A percentile compares a stretch with the other conserved stretches of the same genome.
phyloP scores from a whole-genome alignment of 1,284 basidiomycete species.

The Neolentinus lepideus region DNA sequence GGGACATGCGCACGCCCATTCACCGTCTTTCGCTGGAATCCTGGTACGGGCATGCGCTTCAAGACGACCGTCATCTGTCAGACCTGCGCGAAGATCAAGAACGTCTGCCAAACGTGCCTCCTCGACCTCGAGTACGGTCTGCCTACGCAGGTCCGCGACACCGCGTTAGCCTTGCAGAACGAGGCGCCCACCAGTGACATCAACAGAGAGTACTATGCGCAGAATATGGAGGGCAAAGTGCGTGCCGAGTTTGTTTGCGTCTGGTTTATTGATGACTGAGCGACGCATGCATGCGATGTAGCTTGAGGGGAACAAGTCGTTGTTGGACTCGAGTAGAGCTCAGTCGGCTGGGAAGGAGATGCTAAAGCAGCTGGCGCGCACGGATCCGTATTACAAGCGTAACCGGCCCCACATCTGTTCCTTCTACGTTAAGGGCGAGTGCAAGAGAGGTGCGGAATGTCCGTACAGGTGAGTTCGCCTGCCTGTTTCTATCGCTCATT shows the following conservation, averaged over 20 bases:
- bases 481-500: not conserved
- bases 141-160: constrained; percentile 96
- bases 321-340: constrained; percentile 62
- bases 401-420: constrained; percentile 93
- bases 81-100: constrained; percentile 98
- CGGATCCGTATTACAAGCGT: constrained; percentile 95
- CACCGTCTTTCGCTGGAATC: constrained; percentile 98
- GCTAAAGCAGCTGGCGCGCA: constrained; percentile 88
- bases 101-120: constrained; percentile 97
- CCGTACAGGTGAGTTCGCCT: constrained; percentile 74
- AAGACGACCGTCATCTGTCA: constrained; percentile 99
- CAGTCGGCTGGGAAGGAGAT: constrained; percentile 88
- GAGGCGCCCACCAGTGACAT: constrained; percentile 94
- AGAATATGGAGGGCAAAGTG: constrained; percentile 91
- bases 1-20: constrained; percentile 94
- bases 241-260: constrained; percentile 15
- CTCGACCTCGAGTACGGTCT: constrained; percentile 94
- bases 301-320: constrained; percentile 64
- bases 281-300: constrained; percentile 17
- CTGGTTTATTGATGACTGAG: not conserved
- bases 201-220: constrained; percentile 96
- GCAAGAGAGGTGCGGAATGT: constrained; percentile 86
- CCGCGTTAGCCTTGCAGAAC: constrained; percentile 82
- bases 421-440: constrained; percentile 95
- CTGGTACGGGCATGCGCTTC: constrained; percentile 87